These are phyloP conservation scores for Antitrichia curtipendula DNA, from an alignment of 225 moss, liverwort and hornwort genomes.

Conservation along the genomic window DNA sequence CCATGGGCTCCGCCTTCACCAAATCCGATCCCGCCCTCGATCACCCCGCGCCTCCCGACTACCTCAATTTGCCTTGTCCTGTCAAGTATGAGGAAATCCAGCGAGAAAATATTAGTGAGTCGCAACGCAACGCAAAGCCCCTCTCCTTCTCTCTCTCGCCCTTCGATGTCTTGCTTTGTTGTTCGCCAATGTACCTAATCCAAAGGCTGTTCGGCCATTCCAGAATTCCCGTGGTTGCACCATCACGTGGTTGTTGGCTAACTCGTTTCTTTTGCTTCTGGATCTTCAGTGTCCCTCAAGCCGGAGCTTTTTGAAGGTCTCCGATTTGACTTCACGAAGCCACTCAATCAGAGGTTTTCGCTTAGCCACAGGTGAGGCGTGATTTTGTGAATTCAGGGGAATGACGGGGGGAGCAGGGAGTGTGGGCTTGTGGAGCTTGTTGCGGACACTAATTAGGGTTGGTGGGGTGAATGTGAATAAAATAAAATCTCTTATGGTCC, in stretches of 20 bases:
- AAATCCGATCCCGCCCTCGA: constrained; percentile 9
- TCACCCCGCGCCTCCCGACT: constrained; percentile 24
- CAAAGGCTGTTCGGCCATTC: neutral
- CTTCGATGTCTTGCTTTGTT: neutral
- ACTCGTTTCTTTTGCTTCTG: neutral
- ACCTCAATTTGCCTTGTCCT: constrained; percentile 90
- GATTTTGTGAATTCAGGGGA: neutral
- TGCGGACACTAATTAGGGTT: neutral
- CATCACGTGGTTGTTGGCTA: neutral
- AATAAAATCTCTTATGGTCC: neutral
- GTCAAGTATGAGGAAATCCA: constrained; percentile 99
- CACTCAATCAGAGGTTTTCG: constrained; percentile 95
- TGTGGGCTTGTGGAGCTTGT: neutral
- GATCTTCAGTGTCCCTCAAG: constrained; percentile 74
- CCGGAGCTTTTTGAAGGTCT: constrained; percentile 97
- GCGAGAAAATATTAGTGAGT: constrained; percentile 89
- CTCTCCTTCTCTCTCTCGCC: neutral
- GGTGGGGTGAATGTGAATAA: neutral
- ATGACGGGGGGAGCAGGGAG: neutral
- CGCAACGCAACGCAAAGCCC: neutral
- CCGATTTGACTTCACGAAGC: constrained; percentile 96
- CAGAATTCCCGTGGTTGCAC: neutral
- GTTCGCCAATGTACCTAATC: neutral
- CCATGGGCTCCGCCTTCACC: constrained; percentile 28
- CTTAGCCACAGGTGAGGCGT: constrained; percentile 72